Base-by-base conservation (phyloP, 192 early-diverging fungal genomes). In the Jimgerdemannia flammicorona region DNA sequence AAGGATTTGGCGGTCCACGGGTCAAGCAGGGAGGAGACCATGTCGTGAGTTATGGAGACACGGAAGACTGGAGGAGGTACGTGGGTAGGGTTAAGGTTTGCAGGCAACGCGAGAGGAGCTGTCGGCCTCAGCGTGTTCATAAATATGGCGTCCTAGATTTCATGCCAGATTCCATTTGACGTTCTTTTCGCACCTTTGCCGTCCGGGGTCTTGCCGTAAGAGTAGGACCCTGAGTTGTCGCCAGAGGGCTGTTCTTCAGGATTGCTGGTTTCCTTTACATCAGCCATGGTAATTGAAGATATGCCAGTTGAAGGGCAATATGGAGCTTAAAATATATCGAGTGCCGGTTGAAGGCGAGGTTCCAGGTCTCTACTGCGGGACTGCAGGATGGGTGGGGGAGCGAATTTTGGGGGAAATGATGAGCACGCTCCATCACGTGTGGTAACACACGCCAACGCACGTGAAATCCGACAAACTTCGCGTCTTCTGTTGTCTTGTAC, bases 21-120 rank as follows among this genome's bases (percentile, higher is more conserved):
- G 75, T 90, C 90, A 78, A 96, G 91, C 44, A 96, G 86, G 18
- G 92, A 85, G 44, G 86, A 83, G 75, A 96, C 72, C 88, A 96
- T 91, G 72, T 95, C 90, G 69, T 85, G 84, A 14, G 93, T 93
- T 66, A 83, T 80, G 41, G 95, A 94, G 4, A 96, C 93, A n/a
- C 83, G 81, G 70, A 93, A 93, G 41, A 87, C 91, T 93, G 72
- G 41, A 70, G 66, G 39, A 59, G 40, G 18, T 68, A 20, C 9
- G 7, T 68, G 18, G 67, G 9, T 68, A 14, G 19, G 17, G 6
- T 68, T 41, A 7, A 68, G 2, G 6, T 20, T 41, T 8, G 67
- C 6, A 19, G 19, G 19, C 8, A 59, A 59, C 49, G 14, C 14
- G 14, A 59, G 8, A 6, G 49, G 8, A 59, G 6, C 6, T 59